Conservation (phyloP, 495 filamentous ascomycete species). For the Aspergillus homomorphus region DNA sequence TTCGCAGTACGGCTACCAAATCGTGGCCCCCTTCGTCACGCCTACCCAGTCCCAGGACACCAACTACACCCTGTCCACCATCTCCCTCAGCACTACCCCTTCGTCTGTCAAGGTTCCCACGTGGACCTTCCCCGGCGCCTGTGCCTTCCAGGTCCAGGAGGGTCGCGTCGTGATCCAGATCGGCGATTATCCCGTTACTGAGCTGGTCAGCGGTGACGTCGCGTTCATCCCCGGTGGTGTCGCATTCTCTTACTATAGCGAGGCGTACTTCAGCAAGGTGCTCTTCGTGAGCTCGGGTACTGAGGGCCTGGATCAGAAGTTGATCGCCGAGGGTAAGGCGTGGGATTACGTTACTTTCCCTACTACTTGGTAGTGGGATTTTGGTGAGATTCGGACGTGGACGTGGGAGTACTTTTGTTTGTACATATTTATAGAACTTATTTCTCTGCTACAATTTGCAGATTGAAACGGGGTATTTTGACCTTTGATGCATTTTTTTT, state of each 20-base stretch:
- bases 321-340: constrained; percentile 21
- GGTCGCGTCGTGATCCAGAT: constrained; percentile 33
- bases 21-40: constrained; percentile 41
- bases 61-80: constrained; percentile 39
- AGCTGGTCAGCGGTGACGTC: constrained; percentile 35
- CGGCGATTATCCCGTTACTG: constrained; percentile 29
- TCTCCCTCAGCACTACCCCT: constrained; percentile 25
- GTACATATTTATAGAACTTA: too few relatives aligned
- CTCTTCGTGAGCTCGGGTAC: constrained; percentile 36
- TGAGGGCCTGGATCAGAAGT: constrained; percentile 31
- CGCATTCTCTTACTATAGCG: constrained; percentile 31
- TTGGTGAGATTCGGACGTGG: neutral
- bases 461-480: too few relatives aligned
- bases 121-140: constrained; percentile 24
- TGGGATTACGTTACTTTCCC: constrained; percentile 30
- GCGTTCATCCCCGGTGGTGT: constrained; percentile 34
- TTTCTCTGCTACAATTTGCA: too few relatives aligned
- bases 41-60: constrained; percentile 27
- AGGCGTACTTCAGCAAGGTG: constrained; percentile 37
- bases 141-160: constrained; percentile 43
- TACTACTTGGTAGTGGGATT: neutral
- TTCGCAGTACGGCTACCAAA: constrained; percentile 35
- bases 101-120: constrained; percentile 17
- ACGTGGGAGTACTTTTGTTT: too few relatives aligned
- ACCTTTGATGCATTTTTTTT: too few relatives aligned